Evolutionary conservation across 352 stramenopile species (phyloP), one percentile per base, ranked within the genome.

Genomic region (Phytophthora hybrid): DNA sequence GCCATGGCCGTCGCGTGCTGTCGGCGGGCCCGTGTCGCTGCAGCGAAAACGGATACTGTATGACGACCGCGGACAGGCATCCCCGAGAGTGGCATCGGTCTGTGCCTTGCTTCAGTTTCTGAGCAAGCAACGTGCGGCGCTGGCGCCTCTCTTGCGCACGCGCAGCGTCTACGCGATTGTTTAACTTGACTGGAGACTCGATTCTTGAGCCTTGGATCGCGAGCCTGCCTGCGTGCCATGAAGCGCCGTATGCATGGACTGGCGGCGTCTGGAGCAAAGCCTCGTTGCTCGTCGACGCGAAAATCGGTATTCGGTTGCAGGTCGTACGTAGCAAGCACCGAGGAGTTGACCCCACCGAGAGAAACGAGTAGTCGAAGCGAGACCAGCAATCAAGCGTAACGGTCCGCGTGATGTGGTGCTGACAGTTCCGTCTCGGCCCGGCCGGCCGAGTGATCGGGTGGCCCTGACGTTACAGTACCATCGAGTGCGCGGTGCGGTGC

Each of bases 101-200:
- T 23, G 52, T 59, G 52, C 10, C 52, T 44, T 58, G 52, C 52
- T 57, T 59, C 52, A 59, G 52, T 51, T 59, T 59, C 54, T 59
- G 54, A 59, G 54, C 54, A 59, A 59, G 54, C 54, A n/a, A 59
- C 44, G 44, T 51, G 44, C 44, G 14, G 44, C 44, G 34, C 34
- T 14, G 34, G 34, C 9, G 34, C 34, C 34, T 41, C 34, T 41
- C 44, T 21, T 51, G 54, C 31, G 13, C 23, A 19, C 52, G 53
- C 44, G 44, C 44, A 51, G 44, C 44, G 44, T 51, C 44, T 51
- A 21, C 26, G 19, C 26, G 31, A 19, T 59, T 59, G 39, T 59
- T 59, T 59, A 59, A 59, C 54, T 59, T n/a, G 54, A 59, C 54
- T 59, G 26, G 52, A 59, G 52, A 5, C 52, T 59, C 16, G 26